phyloP scores from a whole-genome alignment of 441 rosid species.

The Capsella rubella region DNA sequence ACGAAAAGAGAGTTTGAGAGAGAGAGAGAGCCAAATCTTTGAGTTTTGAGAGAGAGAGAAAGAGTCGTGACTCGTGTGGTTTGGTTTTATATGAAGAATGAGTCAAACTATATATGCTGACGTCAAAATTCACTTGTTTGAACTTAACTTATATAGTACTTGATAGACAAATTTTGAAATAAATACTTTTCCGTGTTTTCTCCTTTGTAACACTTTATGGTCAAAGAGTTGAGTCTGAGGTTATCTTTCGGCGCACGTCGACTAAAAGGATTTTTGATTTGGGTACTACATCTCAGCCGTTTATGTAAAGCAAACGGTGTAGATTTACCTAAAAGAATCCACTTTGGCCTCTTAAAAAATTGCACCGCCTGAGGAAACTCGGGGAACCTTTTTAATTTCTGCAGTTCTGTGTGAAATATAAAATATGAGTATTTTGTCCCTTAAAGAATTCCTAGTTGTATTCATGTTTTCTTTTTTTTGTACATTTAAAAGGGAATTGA shows the following conservation, averaged over 20 bases:
- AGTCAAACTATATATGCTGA: conserved; percentile 3
- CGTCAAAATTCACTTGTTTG: not conserved
- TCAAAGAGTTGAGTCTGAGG: conserved; percentile 16
- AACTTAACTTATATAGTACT: not conserved
- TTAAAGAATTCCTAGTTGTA: not conserved
- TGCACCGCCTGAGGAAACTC: conserved; percentile 2
- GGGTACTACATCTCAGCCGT: not conserved
- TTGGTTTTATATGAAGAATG: not conserved
- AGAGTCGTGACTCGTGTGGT: not conserved
- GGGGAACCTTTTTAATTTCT: conserved; percentile 7
- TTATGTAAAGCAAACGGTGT: not conserved
- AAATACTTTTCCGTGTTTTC: not conserved
- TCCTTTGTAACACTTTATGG: not conserved
- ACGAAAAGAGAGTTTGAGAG: not conserved
- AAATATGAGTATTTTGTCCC: not conserved
- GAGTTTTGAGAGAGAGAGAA: not conserved
- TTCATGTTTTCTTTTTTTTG: not conserved
- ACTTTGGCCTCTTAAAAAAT: not conserved
- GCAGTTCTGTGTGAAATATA: not conserved
- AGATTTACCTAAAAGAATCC: not conserved
- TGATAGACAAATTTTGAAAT: not conserved
- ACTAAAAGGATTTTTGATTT: not conserved
- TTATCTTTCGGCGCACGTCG: conserved; percentile 16
- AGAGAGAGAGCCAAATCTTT: not conserved
- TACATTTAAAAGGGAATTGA: not conserved